A percentile compares a stretch with the other conserved stretches of the same genome.
These are phyloP conservation scores for Eucalyptus dawsonii DNA, from an alignment of 345 rosid genomes.

Conservation along the genomic window DNA sequence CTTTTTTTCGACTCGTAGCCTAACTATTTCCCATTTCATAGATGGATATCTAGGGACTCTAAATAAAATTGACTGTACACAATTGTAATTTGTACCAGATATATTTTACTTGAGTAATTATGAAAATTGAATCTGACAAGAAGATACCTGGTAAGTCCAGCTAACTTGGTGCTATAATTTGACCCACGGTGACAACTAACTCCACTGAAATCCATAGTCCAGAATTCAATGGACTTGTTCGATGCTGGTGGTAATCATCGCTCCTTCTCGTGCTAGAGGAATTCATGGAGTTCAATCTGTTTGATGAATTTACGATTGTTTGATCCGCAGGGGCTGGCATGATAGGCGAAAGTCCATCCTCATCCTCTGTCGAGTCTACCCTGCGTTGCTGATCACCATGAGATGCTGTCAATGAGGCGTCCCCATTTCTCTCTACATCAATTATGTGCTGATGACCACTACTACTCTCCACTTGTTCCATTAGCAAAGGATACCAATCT, in stretches of 20 bases:
- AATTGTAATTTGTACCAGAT: no score
- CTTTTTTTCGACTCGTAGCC: no score
- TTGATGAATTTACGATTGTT: slow-evolving; percentile 13
- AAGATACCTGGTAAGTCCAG: no score
- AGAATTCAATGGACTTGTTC: slow-evolving; percentile 69
- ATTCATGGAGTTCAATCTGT: slow-evolving; percentile 19
- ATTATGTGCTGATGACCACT: slow-evolving; percentile 37
- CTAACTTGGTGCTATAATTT: slow-evolving; percentile 37
- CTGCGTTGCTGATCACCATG: slow-evolving; percentile 15
- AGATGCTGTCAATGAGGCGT: slow-evolving; percentile 38
- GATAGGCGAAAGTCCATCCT: slow-evolving; percentile 17
- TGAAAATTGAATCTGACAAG: no score
- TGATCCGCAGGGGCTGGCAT: slow-evolving; percentile 1
- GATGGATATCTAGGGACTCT: no score
- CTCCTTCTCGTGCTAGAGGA: slow-evolving; percentile 23
- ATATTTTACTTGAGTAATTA: no score
- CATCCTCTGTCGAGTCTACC: slow-evolving; percentile 3
- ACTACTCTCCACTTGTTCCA: slow-evolving; percentile 4
- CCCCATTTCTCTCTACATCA: slow-evolving; percentile 31
- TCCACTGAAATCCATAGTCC: slow-evolving; percentile 81
- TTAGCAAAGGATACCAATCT: no score
- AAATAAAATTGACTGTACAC: no score
- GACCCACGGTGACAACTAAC: slow-evolving; percentile 52
- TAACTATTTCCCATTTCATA: no score
- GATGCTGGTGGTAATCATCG: slow-evolving; percentile 32